A percentile compares a stretch with the other conserved stretches of the same genome.
Conservation (phyloP, 176 grass and related monocot species). For the Triticum dicoccoides region DNA sequence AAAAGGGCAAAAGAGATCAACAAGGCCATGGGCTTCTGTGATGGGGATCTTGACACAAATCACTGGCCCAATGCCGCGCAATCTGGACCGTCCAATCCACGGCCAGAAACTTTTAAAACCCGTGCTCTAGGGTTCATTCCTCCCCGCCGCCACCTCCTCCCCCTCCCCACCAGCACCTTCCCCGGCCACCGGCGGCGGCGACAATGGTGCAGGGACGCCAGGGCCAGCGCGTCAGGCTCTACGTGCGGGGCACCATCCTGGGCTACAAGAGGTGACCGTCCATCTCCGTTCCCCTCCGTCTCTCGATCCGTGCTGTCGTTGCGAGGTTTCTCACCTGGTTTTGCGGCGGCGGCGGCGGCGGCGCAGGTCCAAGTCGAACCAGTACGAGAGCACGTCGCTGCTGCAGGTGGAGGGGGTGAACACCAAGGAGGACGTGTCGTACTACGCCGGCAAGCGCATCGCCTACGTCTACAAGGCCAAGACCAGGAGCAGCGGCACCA, state of each 20-base stretch:
- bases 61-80: background rate
- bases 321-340: background rate
- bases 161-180: background rate
- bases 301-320: background rate
- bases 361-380: slow-evolving; percentile 64
- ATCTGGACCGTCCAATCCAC: slow-evolving; percentile 23
- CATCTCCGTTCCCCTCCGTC: too few species aligned
- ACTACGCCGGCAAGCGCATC: slow-evolving; percentile 65
- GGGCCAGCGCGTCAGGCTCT: slow-evolving; percentile 54
- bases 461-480: slow-evolving; percentile 84
- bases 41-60: background rate
- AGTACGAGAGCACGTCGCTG: slow-evolving; percentile 66
- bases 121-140: slow-evolving; percentile 37
- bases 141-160: background rate
- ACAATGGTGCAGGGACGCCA: slow-evolving; percentile 56
- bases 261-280: slow-evolving; percentile 54
- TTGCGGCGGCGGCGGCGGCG: background rate
- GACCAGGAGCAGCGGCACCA: slow-evolving; percentile 49
- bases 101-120: slow-evolving; percentile 18
- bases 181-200: background rate
- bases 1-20: background rate
- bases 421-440: slow-evolving; percentile 62
- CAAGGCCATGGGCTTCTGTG: background rate
- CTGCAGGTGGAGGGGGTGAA: slow-evolving; percentile 62
- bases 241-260: slow-evolving; percentile 65